Base-by-base conservation (phyloP, 768 basidiomycete genomes). In the Podaxis sp. region DNA sequence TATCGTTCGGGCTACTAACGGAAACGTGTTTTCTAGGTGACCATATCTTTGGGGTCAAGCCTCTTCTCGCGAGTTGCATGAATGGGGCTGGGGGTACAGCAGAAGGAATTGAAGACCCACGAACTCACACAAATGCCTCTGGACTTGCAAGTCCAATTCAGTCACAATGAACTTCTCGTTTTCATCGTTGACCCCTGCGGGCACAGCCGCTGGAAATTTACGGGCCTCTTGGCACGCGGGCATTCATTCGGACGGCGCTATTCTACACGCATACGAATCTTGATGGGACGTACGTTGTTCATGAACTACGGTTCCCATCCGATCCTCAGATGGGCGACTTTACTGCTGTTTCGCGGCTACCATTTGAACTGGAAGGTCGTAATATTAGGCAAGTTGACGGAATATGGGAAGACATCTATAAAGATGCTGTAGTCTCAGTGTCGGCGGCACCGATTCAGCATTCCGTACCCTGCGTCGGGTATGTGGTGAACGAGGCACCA, bases 401-500 rank as follows among this genome's bases (percentile, higher is more conserved):
- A 2, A 69, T 80, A 22, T 95, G 93, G 93, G 73, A 64, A 37
- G 79, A 87, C 63, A 80, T 94, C 64, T 90, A 83, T 76, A 75
- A 76, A 55, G 82, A 86, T 71, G 70, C 74, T 40, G 63, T 80
- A 2, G 74, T 90, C 40, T 82, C 85, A 43, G 85, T 94, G 36
- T 86, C 85, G 33, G 91, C 91, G 6, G 91, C 85, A 1, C 91
- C 93, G 25, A 91, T 94, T 38, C 67, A 76, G 61, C 93, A 96
- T 72, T 91, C 90, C 6, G 87, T 91, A 11, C 86, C 91, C 0
- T 94, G 91, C 65, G 76, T 94, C 40, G 93, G 93, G 41, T 95
- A 86, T 72, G 86, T 91, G 58, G 75, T 95, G 41, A 74, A 73
- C 41, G 93, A 94, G 73, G 79, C 84, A 7, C 82, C 87, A 6